Conservation (phyloP, 2,329 filamentous ascomycete genomes). For the Xylaria sp. region DNA sequence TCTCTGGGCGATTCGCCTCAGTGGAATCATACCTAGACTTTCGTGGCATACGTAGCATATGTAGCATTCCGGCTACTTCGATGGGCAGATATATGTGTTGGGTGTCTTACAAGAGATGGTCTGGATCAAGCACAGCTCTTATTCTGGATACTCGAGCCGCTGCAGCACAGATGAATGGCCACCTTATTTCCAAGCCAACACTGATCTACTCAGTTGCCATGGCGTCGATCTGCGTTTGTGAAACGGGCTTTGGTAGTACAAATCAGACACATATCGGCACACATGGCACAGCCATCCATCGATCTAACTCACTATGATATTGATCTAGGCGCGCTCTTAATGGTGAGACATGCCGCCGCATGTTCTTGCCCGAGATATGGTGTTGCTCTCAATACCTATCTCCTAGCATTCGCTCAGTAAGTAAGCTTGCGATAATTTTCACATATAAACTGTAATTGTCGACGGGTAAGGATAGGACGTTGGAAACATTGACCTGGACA, state of each 20-base stretch:
- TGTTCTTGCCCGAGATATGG: conserved; percentile 12
- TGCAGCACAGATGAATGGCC: conserved; percentile 11
- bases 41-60: not conserved
- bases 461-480: not conserved
- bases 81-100: conserved; percentile 12
- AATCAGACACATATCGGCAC: not conserved
- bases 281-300: not conserved
- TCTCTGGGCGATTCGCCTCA: conserved; percentile 3
- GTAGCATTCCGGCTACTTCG: not conserved
- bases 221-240: conserved; percentile 2
- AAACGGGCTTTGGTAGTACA: conserved; percentile 10
- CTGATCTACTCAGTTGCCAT: not conserved
- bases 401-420: too few relatives aligned
- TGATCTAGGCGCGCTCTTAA: not conserved
- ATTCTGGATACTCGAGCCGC: not conserved
- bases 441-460: not conserved
- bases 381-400: not conserved
- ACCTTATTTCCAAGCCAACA: not conserved
- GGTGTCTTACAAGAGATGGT: conserved; percentile 6
- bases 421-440: not conserved
- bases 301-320: not conserved
- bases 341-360: conserved; percentile 2
- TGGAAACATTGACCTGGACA: not conserved
- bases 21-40: not conserved
- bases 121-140: conserved; percentile 12